A percentile compares a stretch with the other conserved stretches of the same genome.
Evolutionary conservation across 164 flowering plant genomes (phyloP).

Genomic region (Dillenia turbinata): DNA sequence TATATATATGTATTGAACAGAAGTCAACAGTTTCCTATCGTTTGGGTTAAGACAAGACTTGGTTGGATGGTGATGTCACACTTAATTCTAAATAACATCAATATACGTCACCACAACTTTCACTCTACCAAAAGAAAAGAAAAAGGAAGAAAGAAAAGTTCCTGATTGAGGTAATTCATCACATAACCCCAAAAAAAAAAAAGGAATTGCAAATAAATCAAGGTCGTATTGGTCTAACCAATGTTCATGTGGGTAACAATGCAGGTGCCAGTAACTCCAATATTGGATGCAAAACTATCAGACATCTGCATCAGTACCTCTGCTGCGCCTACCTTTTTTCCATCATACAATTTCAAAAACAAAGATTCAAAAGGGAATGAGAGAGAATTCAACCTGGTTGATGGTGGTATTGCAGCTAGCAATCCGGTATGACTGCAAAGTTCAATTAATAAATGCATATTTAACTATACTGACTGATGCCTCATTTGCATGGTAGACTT

Average conservation of each 20-base stretch:
- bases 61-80: no score
- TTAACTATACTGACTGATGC: no score
- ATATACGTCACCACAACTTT: no score
- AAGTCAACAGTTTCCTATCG: no score
- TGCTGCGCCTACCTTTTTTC: constrained; percentile 61
- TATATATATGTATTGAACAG: no score
- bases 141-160: no score
- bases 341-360: constrained; percentile 43
- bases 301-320: constrained; percentile 65
- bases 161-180: not conserved
- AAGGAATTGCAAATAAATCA: no score
- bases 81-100: no score
- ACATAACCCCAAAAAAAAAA: not conserved
- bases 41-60: no score
- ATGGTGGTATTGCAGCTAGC: constrained; percentile 59
- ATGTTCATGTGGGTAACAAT: not conserved
- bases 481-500: constrained; percentile 19
- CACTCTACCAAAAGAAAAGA: no score
- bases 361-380: constrained; percentile 17
- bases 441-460: not conserved
- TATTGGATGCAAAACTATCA: constrained; percentile 34
- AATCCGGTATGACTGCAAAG: constrained; percentile 40
- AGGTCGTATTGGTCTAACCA: no score
- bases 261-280: constrained; percentile 21
- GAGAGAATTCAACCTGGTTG: constrained; percentile 53